Percentiles rank a stretch among this genome's conserved stretches.
phyloP scores from a whole-genome alignment of 106 monocot genomes.

The Phalaenopsis equestris region DNA sequence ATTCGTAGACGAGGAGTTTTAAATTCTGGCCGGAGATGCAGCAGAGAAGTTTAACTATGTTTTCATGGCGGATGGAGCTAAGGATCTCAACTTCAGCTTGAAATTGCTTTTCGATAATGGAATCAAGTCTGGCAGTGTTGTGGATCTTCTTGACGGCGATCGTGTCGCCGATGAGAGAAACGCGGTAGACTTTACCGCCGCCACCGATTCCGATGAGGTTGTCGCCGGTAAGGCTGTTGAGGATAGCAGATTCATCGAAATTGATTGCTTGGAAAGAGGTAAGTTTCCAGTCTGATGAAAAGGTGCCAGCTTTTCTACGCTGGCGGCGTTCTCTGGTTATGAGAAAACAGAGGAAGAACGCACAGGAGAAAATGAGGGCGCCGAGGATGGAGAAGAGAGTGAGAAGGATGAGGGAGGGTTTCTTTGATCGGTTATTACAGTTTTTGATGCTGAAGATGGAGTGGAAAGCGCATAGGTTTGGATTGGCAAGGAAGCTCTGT shows the following conservation, averaged over 20 bases:
- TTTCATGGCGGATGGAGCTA: constrained; percentile 43
- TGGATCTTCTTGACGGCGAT: constrained; percentile 49
- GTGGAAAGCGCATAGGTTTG: constrained; percentile 15
- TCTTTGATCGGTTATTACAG: constrained; percentile 5
- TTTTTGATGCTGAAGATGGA: constrained; percentile 9
- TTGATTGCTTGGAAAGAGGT: constrained; percentile 34
- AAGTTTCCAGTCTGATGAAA: constrained; percentile 29
- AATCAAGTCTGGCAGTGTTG: constrained; percentile 16
- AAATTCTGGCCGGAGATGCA: constrained; percentile 47
- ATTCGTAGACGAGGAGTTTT: constrained; percentile 82
- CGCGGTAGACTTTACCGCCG: constrained; percentile 29
- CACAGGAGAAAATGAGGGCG: constrained; percentile 11
- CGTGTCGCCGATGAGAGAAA: background rate
- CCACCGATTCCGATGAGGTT: constrained; percentile 52
- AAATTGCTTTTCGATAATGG: constrained; percentile 31
- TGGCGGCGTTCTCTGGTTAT: constrained; percentile 17
- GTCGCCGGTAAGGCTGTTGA: constrained; percentile 20
- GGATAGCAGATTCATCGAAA: constrained; percentile 34
- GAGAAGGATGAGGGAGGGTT: constrained; percentile 19
- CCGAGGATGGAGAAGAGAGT: constrained; percentile 21
- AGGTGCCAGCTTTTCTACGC: background rate
- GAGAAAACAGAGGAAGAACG: constrained; percentile 13
- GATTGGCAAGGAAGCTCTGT: constrained; percentile 45
- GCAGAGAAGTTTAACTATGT: constrained; percentile 76
- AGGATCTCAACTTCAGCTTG: constrained; percentile 34